A percentile compares a stretch with the other conserved stretches of the same genome.
Evolutionary conservation across 768 basidiomycete genomes (phyloP).

Genomic region (Pleurotus eryngii): DNA sequence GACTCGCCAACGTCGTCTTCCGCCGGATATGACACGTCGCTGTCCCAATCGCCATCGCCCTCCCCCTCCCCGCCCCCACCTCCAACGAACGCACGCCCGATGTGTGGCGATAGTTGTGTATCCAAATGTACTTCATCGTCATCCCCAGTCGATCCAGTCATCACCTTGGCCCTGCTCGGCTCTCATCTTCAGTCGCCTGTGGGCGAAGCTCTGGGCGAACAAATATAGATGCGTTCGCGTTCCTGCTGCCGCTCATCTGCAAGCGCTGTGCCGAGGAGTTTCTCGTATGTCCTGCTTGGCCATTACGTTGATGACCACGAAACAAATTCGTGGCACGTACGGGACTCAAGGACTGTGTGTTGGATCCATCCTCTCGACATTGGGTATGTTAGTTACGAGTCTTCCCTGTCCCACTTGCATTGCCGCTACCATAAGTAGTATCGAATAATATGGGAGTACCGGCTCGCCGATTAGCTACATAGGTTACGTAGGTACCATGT

Average conservation of each 20-base stretch:
- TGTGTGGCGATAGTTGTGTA: not conserved
- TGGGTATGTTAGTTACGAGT: no score
- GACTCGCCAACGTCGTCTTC: slow-evolving; percentile 57
- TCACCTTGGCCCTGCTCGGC: not conserved
- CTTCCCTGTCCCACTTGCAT: no score
- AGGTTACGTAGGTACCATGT: not conserved
- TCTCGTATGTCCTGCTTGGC: no score
- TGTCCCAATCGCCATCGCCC: slow-evolving; percentile 47
- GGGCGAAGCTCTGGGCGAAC: not conserved
- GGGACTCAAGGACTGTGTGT: no score
- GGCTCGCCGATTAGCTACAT: no score
- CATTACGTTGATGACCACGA: no score
- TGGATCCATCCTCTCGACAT: no score
- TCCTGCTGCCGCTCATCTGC: no score
- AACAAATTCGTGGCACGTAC: no score
- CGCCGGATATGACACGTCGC: slow-evolving; percentile 48
- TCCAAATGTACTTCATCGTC: not conserved
- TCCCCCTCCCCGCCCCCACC: slow-evolving; percentile 32
- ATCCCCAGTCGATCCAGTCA: not conserved
- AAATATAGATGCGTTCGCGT: not conserved
- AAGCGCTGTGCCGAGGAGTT: no score
- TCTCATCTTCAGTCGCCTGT: not conserved
- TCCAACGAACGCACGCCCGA: slow-evolving; percentile 19
- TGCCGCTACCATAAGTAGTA: no score
- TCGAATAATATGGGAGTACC: no score